Percentiles rank a stretch among this genome's conserved stretches.
Conservation (phyloP, 2,329 filamentous ascomycete genomes). For the Fusarium ramigenum region DNA sequence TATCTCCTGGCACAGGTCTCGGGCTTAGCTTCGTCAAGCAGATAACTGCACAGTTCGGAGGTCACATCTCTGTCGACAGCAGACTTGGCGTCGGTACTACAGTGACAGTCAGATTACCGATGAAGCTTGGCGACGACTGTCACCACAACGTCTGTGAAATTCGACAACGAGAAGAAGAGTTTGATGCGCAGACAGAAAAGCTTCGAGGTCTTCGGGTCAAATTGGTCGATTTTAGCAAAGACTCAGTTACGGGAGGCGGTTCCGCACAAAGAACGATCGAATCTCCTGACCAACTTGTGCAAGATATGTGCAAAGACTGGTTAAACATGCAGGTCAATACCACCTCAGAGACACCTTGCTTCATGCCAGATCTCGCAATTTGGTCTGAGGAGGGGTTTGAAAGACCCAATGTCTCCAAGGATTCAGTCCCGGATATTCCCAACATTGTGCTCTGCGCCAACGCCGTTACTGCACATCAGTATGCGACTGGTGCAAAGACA, state of each 20-base stretch:
- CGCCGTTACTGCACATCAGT: constrained; percentile 45
- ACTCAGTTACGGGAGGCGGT: neutral
- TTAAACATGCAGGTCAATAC: constrained; percentile 34
- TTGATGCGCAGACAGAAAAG: constrained; percentile 41
- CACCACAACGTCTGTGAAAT: neutral
- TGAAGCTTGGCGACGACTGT: constrained; percentile 22
- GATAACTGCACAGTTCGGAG: constrained; percentile 67
- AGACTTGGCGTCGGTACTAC: constrained; percentile 50
- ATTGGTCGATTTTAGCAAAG: constrained; percentile 1
- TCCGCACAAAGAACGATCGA: neutral
- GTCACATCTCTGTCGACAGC: constrained; percentile 66
- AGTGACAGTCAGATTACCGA: constrained; percentile 46
- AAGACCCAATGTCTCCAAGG: neutral
- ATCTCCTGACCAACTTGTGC: constrained; percentile 4
- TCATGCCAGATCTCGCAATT: constrained; percentile 43
- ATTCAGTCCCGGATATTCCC: constrained; percentile 16
- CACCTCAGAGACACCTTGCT: neutral
- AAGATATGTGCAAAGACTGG: constrained; percentile 17
- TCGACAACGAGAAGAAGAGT: constrained; percentile 39
- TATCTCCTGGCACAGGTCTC: constrained; percentile 70
- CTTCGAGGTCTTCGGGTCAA: constrained; percentile 46
- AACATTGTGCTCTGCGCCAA: constrained; percentile 48
- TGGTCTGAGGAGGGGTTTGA: constrained; percentile 32
- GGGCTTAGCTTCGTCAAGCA: constrained; percentile 71
- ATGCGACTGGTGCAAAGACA: constrained; percentile 30